Evolutionary conservation across 106 monocot species (phyloP).

Genomic region (Apostasia shenzhenica): DNA sequence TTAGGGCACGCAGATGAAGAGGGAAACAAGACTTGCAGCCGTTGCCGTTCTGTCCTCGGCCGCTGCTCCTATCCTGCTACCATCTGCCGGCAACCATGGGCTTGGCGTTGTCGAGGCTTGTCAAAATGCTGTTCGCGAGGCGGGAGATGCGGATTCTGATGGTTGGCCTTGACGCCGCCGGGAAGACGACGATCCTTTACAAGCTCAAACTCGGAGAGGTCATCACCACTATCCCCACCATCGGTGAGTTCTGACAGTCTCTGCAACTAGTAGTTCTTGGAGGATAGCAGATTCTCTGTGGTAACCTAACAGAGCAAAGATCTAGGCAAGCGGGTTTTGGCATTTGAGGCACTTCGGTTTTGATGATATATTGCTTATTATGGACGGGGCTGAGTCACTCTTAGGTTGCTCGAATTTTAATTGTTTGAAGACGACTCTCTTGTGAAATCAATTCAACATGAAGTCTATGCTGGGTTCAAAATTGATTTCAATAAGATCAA

Average conservation of each 20-base stretch:
- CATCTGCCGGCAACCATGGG: slow-evolving; percentile 4
- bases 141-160: slow-evolving; percentile 25
- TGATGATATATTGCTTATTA: neutral
- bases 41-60: no score
- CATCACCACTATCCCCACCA: slow-evolving; percentile 24
- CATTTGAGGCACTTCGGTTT: neutral
- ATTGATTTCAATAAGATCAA: no score
- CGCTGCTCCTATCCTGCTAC: no score
- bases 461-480: no score
- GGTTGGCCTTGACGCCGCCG: slow-evolving; percentile 26
- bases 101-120: slow-evolving; percentile 16
- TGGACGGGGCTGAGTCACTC: no score
- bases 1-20: no score
- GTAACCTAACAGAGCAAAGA: no score
- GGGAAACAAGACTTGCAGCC: no score
- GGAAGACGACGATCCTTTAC: slow-evolving; percentile 26
- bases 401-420: no score
- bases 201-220: slow-evolving; percentile 27
- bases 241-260: slow-evolving; percentile 9
- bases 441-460: no score
- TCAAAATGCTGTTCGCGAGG: slow-evolving; percentile 18
- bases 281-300: no score
- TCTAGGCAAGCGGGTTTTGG: neutral
- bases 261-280: neutral
- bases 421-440: no score